Percentiles rank a stretch among this genome's conserved stretches.
Conservation (phyloP, 1,139 yeast species). For the Candida gigantensis region DNA sequence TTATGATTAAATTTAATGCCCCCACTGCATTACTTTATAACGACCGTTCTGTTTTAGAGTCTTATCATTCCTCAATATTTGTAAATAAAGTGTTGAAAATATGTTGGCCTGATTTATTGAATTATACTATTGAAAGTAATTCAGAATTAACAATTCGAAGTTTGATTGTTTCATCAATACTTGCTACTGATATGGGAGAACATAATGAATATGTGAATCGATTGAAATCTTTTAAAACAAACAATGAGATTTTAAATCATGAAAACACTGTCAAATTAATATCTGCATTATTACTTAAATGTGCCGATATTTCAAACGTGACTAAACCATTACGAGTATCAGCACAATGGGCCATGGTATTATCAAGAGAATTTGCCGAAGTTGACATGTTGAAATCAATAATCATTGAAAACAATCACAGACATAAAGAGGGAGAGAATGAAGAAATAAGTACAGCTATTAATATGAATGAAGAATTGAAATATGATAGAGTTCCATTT, state of each 20-base stretch:
- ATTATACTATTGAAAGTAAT: constrained; percentile 20
- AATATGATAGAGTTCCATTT: constrained; percentile 31
- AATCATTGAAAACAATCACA: no score
- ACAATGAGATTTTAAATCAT: constrained; percentile 15
- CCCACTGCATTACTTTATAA: constrained; percentile 66
- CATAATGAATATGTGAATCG: constrained; percentile 74
- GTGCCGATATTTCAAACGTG: constrained; percentile 94
- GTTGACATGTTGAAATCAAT: constrained; percentile 56
- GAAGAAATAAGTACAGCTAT: constrained; percentile 3
- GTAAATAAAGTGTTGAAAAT: constrained; percentile 53
- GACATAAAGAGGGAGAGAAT: no score
- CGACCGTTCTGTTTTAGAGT: constrained; percentile 75
- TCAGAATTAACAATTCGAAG: constrained; percentile 26
- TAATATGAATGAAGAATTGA: constrained; percentile 20
- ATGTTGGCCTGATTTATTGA: constrained; percentile 62
- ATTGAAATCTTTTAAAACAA: constrained; percentile 30
- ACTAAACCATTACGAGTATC: constrained; percentile 76
- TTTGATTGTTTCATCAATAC: constrained; percentile 48
- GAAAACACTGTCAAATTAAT: constrained; percentile 47
- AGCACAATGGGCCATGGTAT: constrained; percentile 81
- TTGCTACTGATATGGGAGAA: constrained; percentile 94
- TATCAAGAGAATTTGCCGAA: constrained; percentile 76
- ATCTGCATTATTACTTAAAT: constrained; percentile 73
- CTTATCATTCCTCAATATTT: constrained; percentile 78
- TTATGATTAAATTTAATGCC: constrained; percentile 61